Percentiles rank a stretch among this genome's conserved stretches.
Conservation (phyloP, 2,329 filamentous ascomycete genomes). For the Penicillium sp. region DNA sequence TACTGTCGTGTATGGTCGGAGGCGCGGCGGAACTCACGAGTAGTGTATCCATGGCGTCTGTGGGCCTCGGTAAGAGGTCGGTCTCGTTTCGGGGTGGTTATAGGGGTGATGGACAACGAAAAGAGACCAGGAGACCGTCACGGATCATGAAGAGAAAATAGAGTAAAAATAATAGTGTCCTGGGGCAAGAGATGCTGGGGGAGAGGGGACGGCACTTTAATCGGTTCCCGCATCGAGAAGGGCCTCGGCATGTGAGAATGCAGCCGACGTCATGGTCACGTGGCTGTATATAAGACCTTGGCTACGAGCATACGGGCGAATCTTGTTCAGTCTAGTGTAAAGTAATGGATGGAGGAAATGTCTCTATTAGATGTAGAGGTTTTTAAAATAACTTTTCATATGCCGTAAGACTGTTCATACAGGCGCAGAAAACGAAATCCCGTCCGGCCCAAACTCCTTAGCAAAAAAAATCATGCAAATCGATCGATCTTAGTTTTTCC, state of each 20-base stretch:
- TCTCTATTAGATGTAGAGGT: constrained; percentile 9
- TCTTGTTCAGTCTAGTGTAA: not conserved
- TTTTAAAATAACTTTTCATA: constrained; percentile 23
- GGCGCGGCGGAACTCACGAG: constrained; percentile 26
- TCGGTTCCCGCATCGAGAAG: constrained; percentile 28
- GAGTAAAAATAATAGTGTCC: constrained; percentile 1
- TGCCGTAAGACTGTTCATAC: constrained; percentile 23
- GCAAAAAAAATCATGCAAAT: constrained; percentile 26
- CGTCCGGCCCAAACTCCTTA: constrained; percentile 28
- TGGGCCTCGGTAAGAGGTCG: constrained; percentile 31
- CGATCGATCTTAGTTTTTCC: constrained; percentile 28
- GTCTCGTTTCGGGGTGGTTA: constrained; percentile 16
- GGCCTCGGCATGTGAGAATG: constrained; percentile 44
- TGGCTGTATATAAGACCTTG: constrained; percentile 16
- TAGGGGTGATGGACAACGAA: constrained; percentile 10
- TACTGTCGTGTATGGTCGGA: constrained; percentile 1
- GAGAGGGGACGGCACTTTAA: constrained; percentile 31
- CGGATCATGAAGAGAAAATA: constrained; percentile 12
- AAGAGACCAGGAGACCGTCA: constrained; percentile 3
- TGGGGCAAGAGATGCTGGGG: constrained; percentile 8
- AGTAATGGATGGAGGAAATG: constrained; percentile 3
- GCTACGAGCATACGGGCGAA: not conserved
- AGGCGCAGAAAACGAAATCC: constrained; percentile 26
- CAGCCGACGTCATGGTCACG: constrained; percentile 39
- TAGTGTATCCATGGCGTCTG: constrained; percentile 37